phyloP scores from a whole-genome alignment of 805 yeast species.

The Zygosaccharomyces siamensis region DNA sequence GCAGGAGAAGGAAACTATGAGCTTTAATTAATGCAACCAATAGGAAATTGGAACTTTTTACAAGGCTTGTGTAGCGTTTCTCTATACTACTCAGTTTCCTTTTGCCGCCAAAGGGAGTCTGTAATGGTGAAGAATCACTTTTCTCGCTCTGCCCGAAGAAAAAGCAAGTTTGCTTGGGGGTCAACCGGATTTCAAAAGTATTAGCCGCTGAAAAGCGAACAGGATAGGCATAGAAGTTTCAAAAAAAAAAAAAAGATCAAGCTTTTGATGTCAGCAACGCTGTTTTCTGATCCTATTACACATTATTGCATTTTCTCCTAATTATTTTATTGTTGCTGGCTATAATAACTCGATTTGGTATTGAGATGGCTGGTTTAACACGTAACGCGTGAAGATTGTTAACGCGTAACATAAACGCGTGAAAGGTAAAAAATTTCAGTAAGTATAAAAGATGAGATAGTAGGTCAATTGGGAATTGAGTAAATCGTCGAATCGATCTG shows the following conservation, averaged over 20 bases:
- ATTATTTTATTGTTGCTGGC: too few species aligned
- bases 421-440: neutral
- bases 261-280: neutral
- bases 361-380: conserved; percentile 5
- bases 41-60: neutral
- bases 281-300: too few species aligned
- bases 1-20: neutral
- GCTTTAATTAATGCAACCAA: neutral
- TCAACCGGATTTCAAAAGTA: neutral
- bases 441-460: conserved; percentile 1
- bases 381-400: neutral
- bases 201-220: neutral
- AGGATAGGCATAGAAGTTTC: neutral
- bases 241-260: neutral
- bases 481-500: neutral
- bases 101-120: neutral
- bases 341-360: neutral
- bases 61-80: neutral
- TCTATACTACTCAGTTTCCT: neutral
- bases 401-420: neutral
- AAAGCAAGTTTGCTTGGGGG: neutral
- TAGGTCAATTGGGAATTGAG: neutral
- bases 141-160: neutral
- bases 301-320: too few species aligned
- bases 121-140: neutral